Base-by-base conservation (phyloP, 306 rosid genomes). In the Cucumis hystrix region DNA sequence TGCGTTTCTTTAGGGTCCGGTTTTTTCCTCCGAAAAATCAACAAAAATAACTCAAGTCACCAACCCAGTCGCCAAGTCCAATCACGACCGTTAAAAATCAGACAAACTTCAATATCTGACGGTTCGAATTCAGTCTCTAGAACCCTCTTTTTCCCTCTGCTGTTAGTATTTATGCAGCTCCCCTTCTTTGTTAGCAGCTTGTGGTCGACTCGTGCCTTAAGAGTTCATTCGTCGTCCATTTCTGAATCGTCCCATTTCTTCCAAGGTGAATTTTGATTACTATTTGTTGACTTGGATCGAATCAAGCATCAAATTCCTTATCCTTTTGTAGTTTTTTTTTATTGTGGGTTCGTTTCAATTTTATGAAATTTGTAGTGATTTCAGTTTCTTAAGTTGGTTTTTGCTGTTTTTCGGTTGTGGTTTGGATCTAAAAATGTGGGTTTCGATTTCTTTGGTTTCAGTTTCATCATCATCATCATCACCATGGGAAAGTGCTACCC, bases 401-500 rank as follows among this genome's bases (percentile, higher is more conserved):
- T 65, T 33, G 45, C 37, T 66, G 52, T 64, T 33, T 54, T 78
- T 39, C 21, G 37, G 4, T 23, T 14, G 55, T 65, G 64, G 43
- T 15, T 37, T 58, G 55, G 68, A 75, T 55, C 52, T 61, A 35
- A 64, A 62, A 77, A 64, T 64, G 80, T 45, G 59, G 40, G 64
- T 41, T 52, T 66, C 5, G 52, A 16, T 58, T 16, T 37, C 40
- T 64, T 67, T 4, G 14, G 7, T 65, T 49, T 65, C 40, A 47
- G 41, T 55, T 16, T 52, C 57, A 76, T 64, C 62, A 64, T 64
- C 64, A 20, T 10, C 66, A 77, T 64, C 64, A 57, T 10, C 66
- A 49, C 81, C 72, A 92, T 95, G 99, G 92, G 82, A n/a, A 95
- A 91, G 79, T 79, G 83, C 15, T 92, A 92, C 86, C 99, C 99